Percentiles rank a stretch among this genome's conserved stretches.
Conservation (phyloP, 352 stramenopile genomes). For the Aphanomyces stellatus region DNA sequence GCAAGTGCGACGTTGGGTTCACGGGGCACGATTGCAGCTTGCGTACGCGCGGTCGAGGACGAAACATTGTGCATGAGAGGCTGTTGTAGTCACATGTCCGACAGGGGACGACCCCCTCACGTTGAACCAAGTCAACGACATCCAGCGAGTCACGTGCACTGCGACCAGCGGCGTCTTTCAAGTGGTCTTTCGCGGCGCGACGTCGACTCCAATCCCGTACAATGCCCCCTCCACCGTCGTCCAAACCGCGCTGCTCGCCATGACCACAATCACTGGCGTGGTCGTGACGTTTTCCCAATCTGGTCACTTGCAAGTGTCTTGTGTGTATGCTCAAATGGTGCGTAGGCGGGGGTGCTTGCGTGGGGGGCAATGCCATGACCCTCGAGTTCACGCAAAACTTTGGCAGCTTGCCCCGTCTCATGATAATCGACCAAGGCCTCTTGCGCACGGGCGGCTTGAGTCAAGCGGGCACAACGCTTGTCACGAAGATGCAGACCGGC, state of each 20-base stretch:
- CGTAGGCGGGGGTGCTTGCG: constrained; percentile 26
- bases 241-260: constrained; percentile 39
- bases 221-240: constrained; percentile 34
- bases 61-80: background rate
- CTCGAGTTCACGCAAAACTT: constrained; percentile 46
- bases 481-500: constrained; percentile 41
- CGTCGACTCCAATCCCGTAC: constrained; percentile 48
- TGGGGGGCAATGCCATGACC: constrained; percentile 40
- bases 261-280: constrained; percentile 43
- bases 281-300: constrained; percentile 33
- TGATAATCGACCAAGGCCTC: constrained; percentile 31
- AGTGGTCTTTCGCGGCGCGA: constrained; percentile 44
- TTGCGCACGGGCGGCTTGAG: constrained; percentile 25
- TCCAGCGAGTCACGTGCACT: constrained; percentile 67
- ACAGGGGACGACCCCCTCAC: constrained; percentile 82
- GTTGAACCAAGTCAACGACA: constrained; percentile 65
- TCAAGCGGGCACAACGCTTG: constrained; percentile 31
- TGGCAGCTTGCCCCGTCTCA: constrained; percentile 39
- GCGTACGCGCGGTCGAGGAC: background rate
- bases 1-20: constrained; percentile 86
- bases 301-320: background rate
- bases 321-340: constrained; percentile 17
- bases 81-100: constrained; percentile 57
- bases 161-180: constrained; percentile 47
- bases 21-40: constrained; percentile 83